These are phyloP conservation scores for Fraxinus ornus DNA, from an alignment of 305 asterid genomes.

Conservation along the genomic window DNA sequence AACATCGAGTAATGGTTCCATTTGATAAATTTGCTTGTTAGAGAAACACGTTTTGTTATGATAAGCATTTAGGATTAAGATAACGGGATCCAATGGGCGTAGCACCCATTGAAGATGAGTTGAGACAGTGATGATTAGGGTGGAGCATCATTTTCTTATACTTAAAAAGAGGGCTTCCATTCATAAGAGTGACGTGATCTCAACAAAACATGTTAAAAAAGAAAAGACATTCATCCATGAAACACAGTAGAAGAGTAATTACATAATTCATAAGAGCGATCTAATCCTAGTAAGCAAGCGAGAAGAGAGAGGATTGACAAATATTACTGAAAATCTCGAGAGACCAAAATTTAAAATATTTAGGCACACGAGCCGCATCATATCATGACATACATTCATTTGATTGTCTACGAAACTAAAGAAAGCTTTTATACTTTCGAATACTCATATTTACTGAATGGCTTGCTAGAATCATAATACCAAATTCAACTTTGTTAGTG, in stretches of 20 bases:
- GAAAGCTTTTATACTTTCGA: background rate
- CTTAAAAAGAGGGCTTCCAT: background rate
- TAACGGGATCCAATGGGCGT: background rate
- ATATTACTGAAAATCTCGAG: background rate
- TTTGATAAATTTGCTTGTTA: background rate
- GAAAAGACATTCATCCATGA: background rate
- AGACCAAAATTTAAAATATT: background rate
- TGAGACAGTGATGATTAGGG: background rate
- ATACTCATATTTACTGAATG: background rate
- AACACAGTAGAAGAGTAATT: background rate
- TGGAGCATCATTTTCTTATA: background rate
- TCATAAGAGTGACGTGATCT: background rate
- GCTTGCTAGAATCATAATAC: background rate
- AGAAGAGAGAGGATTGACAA: background rate
- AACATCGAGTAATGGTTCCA: background rate
- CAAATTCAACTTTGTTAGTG: background rate
- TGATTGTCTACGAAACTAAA: background rate
- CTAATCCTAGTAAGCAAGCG: background rate
- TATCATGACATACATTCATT: background rate
- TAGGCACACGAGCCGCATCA: background rate
- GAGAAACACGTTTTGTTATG: background rate
- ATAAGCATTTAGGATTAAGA: background rate
- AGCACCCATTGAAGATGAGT: background rate
- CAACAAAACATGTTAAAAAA: background rate
- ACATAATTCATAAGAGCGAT: background rate